Base-by-base conservation (phyloP, 192 early-diverging fungal species). In the Diversispora eburnea region DNA sequence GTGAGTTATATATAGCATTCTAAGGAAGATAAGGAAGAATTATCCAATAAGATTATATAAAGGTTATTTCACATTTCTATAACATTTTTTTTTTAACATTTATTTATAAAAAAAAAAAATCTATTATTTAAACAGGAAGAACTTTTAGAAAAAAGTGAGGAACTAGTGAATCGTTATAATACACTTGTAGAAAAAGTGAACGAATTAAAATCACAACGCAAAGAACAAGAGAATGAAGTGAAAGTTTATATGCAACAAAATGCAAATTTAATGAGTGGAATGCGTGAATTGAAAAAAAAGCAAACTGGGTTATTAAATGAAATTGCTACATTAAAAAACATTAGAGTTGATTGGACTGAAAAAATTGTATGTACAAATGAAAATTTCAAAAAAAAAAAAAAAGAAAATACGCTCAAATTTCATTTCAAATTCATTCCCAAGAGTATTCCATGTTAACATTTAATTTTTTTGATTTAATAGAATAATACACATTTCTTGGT, bases 221-320 rank as follows among this genome's bases (percentile, higher is more conserved):
- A 43, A 39, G 61, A 63, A 63, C 39, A 63, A 43, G 61, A 63
- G 19, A 33, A 13, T 5, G 61, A 63, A 63, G 39, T 63, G 10
- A 63, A 63, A 33, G 15, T 5, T n/a, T 63, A 63, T 45, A n/a
- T n/a, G 61, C 61, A 63, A n/a, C 15, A 45, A 8, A 63, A 63
- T 45, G 13, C 33, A 43, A 63, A 8, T 8, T 39, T 63, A 45
- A 63, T 63, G 61, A 63, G 42, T 8, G 45, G n/a, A 39, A 63
- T 63, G 61, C 61, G 61, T n/a, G 61, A 63, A 42, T 63, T 63
- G 42, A 63, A 63, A 63, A 63, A 63, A 17, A 63, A 63, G 19
- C 61, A 63, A 13, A 63, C 61, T 7, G 61, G 61, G 4, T n/a
- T 63, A 43, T n/a, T 63, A 6, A 45, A 33, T 4, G 61, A 63